These are phyloP conservation scores for Darksidea phi DNA, from an alignment of 495 filamentous ascomycete species.

Conservation along the genomic window DNA sequence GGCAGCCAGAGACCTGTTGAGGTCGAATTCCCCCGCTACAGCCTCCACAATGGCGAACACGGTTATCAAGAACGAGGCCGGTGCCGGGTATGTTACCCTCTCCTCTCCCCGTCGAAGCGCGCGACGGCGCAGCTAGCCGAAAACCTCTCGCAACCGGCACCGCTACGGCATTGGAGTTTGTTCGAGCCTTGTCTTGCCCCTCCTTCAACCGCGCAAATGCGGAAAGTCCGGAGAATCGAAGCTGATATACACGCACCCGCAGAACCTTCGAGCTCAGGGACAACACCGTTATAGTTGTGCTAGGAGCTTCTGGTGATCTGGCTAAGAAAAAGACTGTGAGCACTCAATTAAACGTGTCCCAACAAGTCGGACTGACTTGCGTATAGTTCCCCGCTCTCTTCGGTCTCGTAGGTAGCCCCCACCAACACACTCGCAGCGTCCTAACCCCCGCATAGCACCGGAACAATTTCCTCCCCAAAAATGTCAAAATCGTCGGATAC, in stretches of 20 bases:
- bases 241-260: conserved; percentile 26
- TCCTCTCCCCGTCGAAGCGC: neutral
- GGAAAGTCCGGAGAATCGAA: neutral
- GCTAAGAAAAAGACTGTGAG: conserved; percentile 99
- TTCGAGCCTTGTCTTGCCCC: no score
- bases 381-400: conserved; percentile 93
- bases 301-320: conserved; percentile 95
- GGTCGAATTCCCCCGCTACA: conserved; percentile 2
- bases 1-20: conserved; percentile 8
- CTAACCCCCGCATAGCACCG: conserved; percentile 64
- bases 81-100: conserved; percentile 20
- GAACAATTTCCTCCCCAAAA: conserved; percentile 97
- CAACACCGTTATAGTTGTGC: conserved; percentile 95
- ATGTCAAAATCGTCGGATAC: conserved; percentile 97
- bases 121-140: no score
- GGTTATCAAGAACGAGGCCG: conserved; percentile 59
- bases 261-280: conserved; percentile 94
- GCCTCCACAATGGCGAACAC: conserved; percentile 58
- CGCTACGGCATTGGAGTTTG: no score
- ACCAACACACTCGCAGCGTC: conserved; percentile 2
- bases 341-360: conserved; percentile 19
- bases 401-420: conserved; percentile 74
- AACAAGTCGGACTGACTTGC: conserved; percentile 21
- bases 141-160: no score
- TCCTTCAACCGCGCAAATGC: no score